Evolutionary conservation across 139 green algal genomes (phyloP).

Genomic region (Asterochloris sp.): DNA sequence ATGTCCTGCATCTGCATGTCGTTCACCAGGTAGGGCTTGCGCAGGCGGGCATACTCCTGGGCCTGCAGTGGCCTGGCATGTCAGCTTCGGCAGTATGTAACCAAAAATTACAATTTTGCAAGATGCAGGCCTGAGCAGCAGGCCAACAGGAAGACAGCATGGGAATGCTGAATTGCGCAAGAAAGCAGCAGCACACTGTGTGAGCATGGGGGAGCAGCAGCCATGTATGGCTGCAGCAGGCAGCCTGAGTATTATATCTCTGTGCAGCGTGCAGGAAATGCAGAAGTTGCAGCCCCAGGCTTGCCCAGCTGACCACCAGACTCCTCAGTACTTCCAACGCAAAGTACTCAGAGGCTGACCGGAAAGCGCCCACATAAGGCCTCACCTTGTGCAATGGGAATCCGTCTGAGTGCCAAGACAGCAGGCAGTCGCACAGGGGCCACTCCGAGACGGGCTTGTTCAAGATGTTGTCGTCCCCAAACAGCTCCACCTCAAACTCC

Average conservation of each 20-base stretch:
- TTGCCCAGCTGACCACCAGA: no score
- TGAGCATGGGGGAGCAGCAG: no score
- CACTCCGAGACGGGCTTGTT: conserved; percentile 84
- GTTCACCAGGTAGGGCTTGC: conserved; percentile 94
- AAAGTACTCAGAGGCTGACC: background rate
- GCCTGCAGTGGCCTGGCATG: conserved; percentile 14
- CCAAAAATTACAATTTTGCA: no score
- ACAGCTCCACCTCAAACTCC: conserved; percentile 92
- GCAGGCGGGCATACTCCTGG: conserved; percentile 67
- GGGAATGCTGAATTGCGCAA: background rate
- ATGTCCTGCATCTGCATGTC: conserved; percentile 80
- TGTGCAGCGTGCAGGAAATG: no score
- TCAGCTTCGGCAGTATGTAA: background rate
- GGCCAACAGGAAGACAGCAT: background rate
- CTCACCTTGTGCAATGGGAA: conserved; percentile 91
- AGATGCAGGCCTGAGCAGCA: background rate
- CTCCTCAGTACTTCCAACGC: background rate
- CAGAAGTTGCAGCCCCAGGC: no score
- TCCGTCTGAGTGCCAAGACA: conserved; percentile 93
- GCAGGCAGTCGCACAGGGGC: conserved; percentile 83
- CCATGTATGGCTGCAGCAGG: no score
- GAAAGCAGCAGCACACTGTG: background rate
- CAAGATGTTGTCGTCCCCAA: conserved; percentile 89
- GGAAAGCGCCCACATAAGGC: conserved; percentile 5
- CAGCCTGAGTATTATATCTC: no score